These are phyloP conservation scores for Nemania sp. DNA, from an alignment of 2,329 filamentous ascomycete species.

Conservation along the genomic window DNA sequence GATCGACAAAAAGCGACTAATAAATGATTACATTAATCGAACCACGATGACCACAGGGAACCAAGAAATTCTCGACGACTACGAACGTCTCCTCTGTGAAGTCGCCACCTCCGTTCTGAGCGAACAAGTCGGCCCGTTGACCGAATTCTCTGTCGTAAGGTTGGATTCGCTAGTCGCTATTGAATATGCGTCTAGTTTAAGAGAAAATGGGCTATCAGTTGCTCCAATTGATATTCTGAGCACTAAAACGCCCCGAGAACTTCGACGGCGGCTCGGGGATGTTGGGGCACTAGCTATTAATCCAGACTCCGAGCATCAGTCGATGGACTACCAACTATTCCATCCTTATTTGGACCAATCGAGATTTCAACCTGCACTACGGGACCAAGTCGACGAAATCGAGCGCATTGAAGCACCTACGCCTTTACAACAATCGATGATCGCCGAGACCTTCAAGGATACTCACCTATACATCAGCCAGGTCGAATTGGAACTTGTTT, in stretches of 20 bases:
- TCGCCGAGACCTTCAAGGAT: conserved; percentile 70
- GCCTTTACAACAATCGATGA: conserved; percentile 77
- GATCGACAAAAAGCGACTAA: conserved; percentile 70
- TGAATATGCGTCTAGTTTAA: conserved; percentile 65
- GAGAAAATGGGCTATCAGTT: conserved; percentile 58
- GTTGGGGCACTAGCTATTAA: too few species aligned
- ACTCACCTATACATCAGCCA: conserved; percentile 75
- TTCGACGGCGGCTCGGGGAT: conserved; percentile 20
- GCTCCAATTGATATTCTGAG: conserved; percentile 66
- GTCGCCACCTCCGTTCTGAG: conserved; percentile 39
- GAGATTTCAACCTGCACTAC: conserved; percentile 17
- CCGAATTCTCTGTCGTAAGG: conserved; percentile 42
- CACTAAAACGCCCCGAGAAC: conserved; percentile 48
- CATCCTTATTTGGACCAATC: conserved; percentile 3
- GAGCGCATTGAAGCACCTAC: conserved; percentile 66
- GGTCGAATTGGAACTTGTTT: conserved; percentile 65
- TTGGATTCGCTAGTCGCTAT: conserved; percentile 51
- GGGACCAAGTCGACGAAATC: conserved; percentile 35
- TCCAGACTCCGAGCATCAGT: neutral
- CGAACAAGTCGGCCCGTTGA: conserved; percentile 33
- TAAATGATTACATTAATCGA: conserved; percentile 52
- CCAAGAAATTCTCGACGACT: conserved; percentile 37
- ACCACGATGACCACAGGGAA: neutral
- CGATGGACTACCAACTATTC: neutral
- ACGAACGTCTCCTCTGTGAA: conserved; percentile 44